Evolutionary conservation across 805 yeast genomes (phyloP).

Genomic region (Kregervanrija pseudodelftensis): DNA sequence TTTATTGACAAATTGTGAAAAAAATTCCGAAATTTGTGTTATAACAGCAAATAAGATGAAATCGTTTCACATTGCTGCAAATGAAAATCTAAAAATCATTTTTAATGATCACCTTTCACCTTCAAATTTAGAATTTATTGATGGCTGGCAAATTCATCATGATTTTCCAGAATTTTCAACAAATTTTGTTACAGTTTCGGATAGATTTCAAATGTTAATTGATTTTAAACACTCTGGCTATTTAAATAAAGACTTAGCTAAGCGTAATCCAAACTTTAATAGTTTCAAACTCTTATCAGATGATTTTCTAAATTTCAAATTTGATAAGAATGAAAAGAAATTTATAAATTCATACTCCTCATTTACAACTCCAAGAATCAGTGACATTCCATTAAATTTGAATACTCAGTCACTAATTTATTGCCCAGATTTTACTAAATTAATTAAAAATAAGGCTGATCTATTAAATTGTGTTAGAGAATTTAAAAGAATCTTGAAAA

Average conservation of each 20-base stretch:
- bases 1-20: constrained; percentile 8
- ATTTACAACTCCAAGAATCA: constrained; percentile 22
- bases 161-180: constrained; percentile 22
- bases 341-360: constrained; percentile 26
- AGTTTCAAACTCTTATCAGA: constrained; percentile 13
- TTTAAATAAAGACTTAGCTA: constrained; percentile 11
- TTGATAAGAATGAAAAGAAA: constrained; percentile 16
- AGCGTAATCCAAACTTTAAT: constrained; percentile 18
- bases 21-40: constrained; percentile 18
- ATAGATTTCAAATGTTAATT: constrained; percentile 14
- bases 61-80: constrained; percentile 7
- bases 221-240: constrained; percentile 21
- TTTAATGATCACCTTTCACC: constrained; percentile 17
- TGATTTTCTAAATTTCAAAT: constrained; percentile 15
- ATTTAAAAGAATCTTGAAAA: constrained; percentile 24
- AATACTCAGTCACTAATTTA: constrained; percentile 23
- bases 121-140: constrained; percentile 25
- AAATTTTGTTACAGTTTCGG: constrained; percentile 22
- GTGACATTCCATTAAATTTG: constrained; percentile 21
- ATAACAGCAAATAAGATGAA: constrained; percentile 23
- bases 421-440: constrained; percentile 21
- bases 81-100: constrained; percentile 6
- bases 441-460: constrained; percentile 14
- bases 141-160: constrained; percentile 28
- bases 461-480: constrained; percentile 19